Evolutionary conservation across 495 filamentous ascomycete species (phyloP), one percentile per base, ranked within the genome.

Genomic region (Xylaria palmicola): DNA sequence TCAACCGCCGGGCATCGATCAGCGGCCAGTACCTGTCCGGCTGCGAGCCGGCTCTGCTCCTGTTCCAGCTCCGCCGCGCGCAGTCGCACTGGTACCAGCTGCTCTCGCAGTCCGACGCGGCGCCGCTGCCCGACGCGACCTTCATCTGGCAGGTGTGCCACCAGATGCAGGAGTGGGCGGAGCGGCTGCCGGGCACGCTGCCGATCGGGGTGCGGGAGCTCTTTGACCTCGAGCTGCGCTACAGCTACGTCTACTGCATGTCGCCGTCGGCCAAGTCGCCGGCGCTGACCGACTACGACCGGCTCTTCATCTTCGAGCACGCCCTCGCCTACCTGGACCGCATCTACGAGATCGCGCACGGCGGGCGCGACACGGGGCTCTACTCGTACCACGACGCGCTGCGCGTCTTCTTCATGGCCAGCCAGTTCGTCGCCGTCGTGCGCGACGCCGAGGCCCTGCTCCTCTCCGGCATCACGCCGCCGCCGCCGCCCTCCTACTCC

Each of bases 71-170:
- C 3, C 88, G 93, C 19, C 83, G 86, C 50, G 79, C 88, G 43
- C 84, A 96, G 67, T 97, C 93, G 0, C 75, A 76, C 20, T 93
- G 88, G 77, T 98, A 97, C 63, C 90, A 92, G 63, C 81, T 85
- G 22, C 83, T 95, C 36, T 91, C 92, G 67, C 88, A 92, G 64
- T 87, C 84, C 24, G 83, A 86, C 22, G 67, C 77, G 4, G 81
- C 82, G 7, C 82, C 80, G 13, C 78, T 87, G n/a, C 78, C 84
- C 26, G 79, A 90, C 37, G 69, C 81, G 17, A 74, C 77, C 0
- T 86, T 85, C 63, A 84, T 85, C 37, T 88, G 85, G 81, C 78
- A 79, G 56, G 81, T 87, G 64, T 88, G 83, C 61, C 77, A 81
- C 48, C 80, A 85, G 48, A 85, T 90, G 67, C 81, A 83, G 12